Evolutionary conservation across 2,329 filamentous ascomycete species (phyloP).

Genomic region (Alternaria sp.): DNA sequence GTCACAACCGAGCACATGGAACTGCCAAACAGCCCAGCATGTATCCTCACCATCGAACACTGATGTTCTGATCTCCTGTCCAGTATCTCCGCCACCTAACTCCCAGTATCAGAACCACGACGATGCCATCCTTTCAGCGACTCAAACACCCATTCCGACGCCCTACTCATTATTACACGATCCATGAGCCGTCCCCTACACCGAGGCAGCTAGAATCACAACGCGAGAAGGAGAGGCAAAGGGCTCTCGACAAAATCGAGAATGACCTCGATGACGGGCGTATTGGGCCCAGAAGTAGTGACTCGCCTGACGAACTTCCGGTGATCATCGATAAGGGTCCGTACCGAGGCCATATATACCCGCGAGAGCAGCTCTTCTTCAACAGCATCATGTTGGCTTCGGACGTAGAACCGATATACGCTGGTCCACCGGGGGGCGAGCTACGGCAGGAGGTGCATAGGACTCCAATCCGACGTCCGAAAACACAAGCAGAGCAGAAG

Average conservation of each 20-base stretch:
- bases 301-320: conserved; percentile 10
- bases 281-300: background rate
- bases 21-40: conserved; percentile 8
- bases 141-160: conserved; percentile 18
- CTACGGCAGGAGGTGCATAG: conserved; percentile 11
- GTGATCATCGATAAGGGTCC: conserved; percentile 22
- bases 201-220: background rate
- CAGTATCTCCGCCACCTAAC: background rate
- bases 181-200: background rate
- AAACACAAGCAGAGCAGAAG: background rate
- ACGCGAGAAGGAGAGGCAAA: background rate
- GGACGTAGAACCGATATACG: conserved; percentile 4
- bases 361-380: conserved; percentile 20
- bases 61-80: background rate
- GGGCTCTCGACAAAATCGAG: background rate
- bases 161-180: conserved; percentile 1
- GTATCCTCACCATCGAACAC: background rate
- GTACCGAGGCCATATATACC: conserved; percentile 16
- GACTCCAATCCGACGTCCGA: background rate
- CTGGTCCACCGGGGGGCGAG: background rate
- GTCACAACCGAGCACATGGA: conserved; percentile 9
- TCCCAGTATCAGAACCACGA: background rate
- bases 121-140: conserved; percentile 18
- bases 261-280: conserved; percentile 9
- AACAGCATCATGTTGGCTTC: conserved; percentile 28